Evolutionary conservation across 768 basidiomycete genomes (phyloP), one percentile per base, ranked within the genome.

Genomic region (Boletus sp.): DNA sequence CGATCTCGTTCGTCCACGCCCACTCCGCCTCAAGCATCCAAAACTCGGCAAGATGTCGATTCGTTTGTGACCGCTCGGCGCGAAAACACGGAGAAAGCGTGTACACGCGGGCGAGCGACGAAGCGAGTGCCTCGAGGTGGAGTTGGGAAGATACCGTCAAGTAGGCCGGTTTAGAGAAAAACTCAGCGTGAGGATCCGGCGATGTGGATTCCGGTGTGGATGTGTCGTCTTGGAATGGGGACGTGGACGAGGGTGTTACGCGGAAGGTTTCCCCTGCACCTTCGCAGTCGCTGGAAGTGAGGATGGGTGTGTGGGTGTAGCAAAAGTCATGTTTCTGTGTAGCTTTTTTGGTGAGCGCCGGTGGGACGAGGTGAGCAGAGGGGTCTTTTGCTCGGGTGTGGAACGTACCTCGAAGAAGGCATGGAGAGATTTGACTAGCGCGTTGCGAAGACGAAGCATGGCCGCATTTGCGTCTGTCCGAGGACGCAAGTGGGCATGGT

Each of bases 21-120:
- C 92, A 87, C 67, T 99, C 97, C 0, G 91, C 95, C 73, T 99
- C 97, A 50, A 98, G 83, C 97, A 99, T 99, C 90, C 93, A 98
- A 71, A 99, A 99, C 70, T 99, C 97, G 47, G 92, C 85, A 13
- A 99, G 81, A 67, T 99, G 97, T n/a, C 96, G 79, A 32, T 83
- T 82, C 2, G 96, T 98, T 60, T 87, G 80, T 3, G 87, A 90
- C 6, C 83, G 83, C 67, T 99, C 97, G 21, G 97, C 96, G 15
- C 97, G 88, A 73, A 99, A 99, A 59, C 89, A 88, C 0, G 97
- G 95, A 0, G 90, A 87, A 23, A 99, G 81, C 1, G 95, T 95
- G 75, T 94, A 99, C 1, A 91, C 89, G 19, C 95, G 83, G 0
- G 87, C 81, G 17, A 95, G 71, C 0, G 91, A 81, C 7, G 83